Percentiles rank a stretch among this genome's conserved stretches.
phyloP scores from a whole-genome alignment of 2,329 filamentous ascomycete species.

The Bertia moriformis region DNA sequence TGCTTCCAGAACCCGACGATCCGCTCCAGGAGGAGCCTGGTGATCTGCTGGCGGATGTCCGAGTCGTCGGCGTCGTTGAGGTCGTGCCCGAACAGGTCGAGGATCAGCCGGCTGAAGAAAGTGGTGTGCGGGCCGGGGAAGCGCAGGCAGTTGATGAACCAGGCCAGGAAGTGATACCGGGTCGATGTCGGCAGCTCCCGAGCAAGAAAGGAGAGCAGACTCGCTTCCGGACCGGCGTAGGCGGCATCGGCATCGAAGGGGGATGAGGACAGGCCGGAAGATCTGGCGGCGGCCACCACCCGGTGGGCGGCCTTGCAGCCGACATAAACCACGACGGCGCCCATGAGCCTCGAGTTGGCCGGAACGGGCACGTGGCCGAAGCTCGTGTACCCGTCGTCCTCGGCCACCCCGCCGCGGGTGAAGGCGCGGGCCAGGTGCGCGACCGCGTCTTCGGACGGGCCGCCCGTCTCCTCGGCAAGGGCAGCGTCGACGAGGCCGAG shows the following conservation, averaged over 20 bases:
- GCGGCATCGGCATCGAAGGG: constrained; percentile 50
- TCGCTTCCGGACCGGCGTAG: constrained; percentile 28
- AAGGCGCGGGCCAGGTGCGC: constrained; percentile 65
- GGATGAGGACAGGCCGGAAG: constrained; percentile 48
- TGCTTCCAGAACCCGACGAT: constrained; percentile 80
- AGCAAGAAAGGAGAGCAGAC: constrained; percentile 59
- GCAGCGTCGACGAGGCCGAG: constrained; percentile 41
- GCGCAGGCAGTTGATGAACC: constrained; percentile 81
- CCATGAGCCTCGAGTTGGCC: constrained; percentile 58
- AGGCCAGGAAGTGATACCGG: constrained; percentile 70
- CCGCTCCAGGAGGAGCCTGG: constrained; percentile 74
- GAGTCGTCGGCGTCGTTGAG: constrained; percentile 59
- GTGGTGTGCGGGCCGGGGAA: constrained; percentile 81
- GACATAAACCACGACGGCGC: constrained; percentile 69
- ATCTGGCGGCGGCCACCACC: constrained; percentile 38
- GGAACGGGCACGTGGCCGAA: constrained; percentile 53
- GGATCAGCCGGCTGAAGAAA: constrained; percentile 76
- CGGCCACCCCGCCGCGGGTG: constrained; percentile 38
- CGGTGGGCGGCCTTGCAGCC: constrained; percentile 58
- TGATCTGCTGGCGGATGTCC: constrained; percentile 80
- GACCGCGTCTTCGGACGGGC: constrained; percentile 57
- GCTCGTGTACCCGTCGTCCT: too few species aligned
- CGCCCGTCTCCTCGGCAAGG: constrained; percentile 39
- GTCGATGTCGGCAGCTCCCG: constrained; percentile 63
- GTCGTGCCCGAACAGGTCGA: constrained; percentile 74